A percentile compares a stretch with the other conserved stretches of the same genome.
phyloP scores from a whole-genome alignment of 225 moss, liverwort and hornwort species.

The Ulota crispa region DNA sequence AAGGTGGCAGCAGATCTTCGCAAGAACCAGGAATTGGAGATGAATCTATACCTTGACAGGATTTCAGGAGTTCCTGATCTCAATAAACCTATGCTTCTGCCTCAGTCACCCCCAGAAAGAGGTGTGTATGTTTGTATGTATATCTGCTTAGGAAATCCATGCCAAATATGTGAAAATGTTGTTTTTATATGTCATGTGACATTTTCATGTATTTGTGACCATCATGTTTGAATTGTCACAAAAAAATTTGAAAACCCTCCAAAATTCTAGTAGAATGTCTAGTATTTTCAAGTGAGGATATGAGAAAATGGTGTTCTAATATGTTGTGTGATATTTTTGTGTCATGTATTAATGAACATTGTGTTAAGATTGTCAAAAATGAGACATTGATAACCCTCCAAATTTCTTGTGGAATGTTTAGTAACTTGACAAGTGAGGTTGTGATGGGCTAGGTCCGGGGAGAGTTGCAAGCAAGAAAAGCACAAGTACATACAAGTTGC shows the following conservation, averaged over 20 bases:
- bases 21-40: constrained; percentile 28
- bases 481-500: background rate
- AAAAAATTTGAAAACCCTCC: too few relatives aligned
- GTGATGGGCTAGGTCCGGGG: constrained; percentile 11
- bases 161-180: too few relatives aligned
- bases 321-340: too few relatives aligned
- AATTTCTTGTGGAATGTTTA: background rate
- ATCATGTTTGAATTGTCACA: too few relatives aligned
- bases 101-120: constrained; percentile 12
- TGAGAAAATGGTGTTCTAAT: too few relatives aligned
- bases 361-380: too few relatives aligned
- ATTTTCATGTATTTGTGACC: too few relatives aligned
- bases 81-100: background rate
- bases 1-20: constrained; percentile 15
- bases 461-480: background rate
- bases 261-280: too few relatives aligned
- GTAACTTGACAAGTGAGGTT: background rate
- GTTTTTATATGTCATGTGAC: too few relatives aligned
- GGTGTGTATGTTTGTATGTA: background rate
- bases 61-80: constrained; percentile 6
- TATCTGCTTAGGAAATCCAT: too few relatives aligned
- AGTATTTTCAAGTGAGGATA: too few relatives aligned
- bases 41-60: constrained; percentile 26
- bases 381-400: background rate
- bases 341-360: too few relatives aligned